Percentiles rank a stretch among this genome's conserved stretches.
Evolutionary conservation across 192 early-diverging fungal genomes (phyloP).

Genomic region (Coemansia interrupta): DNA sequence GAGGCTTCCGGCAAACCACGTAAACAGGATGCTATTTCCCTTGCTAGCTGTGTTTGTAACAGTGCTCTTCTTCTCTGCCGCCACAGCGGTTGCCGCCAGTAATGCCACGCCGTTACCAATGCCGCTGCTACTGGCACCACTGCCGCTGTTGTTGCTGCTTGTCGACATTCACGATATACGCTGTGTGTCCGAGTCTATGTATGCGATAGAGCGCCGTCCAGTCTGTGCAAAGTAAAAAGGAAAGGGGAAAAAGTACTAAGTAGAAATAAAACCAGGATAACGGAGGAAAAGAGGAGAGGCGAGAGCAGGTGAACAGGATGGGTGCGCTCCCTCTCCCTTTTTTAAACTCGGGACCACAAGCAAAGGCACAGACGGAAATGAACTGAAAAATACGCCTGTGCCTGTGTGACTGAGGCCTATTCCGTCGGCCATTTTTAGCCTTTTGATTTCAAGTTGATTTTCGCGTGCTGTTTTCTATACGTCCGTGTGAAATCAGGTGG

Average conservation of each 20-base stretch:
- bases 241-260: neutral
- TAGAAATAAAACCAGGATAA: neutral
- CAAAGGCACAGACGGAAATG: neutral
- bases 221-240: neutral
- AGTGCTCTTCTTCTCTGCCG: neutral
- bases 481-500: too few species aligned
- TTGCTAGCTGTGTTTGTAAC: too few species aligned
- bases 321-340: too few species aligned
- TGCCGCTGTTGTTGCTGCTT: neutral
- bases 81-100: constrained; percentile 5
- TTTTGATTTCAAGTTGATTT: too few species aligned
- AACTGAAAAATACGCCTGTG: neutral
- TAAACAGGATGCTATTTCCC: constrained; percentile 22
- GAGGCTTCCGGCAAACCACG: constrained; percentile 73
- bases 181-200: neutral
- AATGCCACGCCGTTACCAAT: neutral
- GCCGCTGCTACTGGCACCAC: neutral
- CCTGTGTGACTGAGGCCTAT: too few species aligned
- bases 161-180: neutral
- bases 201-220: neutral
- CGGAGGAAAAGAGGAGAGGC: neutral
- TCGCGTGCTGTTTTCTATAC: too few species aligned
- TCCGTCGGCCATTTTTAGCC: too few species aligned
- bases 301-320: neutral
- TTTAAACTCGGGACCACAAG: too few species aligned